These are phyloP conservation scores for Exophiala sideris DNA, from an alignment of 2,329 filamentous ascomycete genomes.

Conservation along the genomic window DNA sequence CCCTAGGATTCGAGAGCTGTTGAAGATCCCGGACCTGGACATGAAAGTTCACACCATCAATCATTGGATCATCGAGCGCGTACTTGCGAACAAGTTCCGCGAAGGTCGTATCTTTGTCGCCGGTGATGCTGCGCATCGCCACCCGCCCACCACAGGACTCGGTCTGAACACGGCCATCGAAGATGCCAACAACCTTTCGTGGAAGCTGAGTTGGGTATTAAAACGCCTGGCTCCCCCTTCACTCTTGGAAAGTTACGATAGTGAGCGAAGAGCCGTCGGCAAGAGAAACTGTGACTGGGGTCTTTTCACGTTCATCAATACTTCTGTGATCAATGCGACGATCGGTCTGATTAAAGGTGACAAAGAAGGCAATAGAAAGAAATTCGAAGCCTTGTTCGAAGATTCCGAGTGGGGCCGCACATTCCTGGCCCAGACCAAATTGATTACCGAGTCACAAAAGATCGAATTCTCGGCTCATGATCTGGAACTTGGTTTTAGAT, in stretches of 20 bases:
- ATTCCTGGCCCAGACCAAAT: neutral
- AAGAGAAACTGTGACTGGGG: slow-evolving; percentile 27
- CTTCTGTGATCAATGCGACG: slow-evolving; percentile 17
- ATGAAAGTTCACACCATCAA: slow-evolving; percentile 25
- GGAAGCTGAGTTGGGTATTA: slow-evolving; percentile 46
- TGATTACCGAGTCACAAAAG: neutral
- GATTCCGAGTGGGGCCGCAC: slow-evolving; percentile 11
- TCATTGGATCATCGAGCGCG: slow-evolving; percentile 19
- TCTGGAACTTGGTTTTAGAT: slow-evolving; percentile 29
- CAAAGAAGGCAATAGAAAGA: slow-evolving; percentile 10
- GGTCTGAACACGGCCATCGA: slow-evolving; percentile 58
- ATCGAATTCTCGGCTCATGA: slow-evolving; percentile 15
- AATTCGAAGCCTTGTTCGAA: slow-evolving; percentile 15
- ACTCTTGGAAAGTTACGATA: slow-evolving; percentile 40
- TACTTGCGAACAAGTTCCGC: slow-evolving; percentile 23
- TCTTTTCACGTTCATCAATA: slow-evolving; percentile 25
- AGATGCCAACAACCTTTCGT: slow-evolving; percentile 53
- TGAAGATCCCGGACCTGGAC: slow-evolving; percentile 21
- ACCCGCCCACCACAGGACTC: slow-evolving; percentile 54
- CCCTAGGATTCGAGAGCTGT: slow-evolving; percentile 14
- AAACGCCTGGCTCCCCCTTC: slow-evolving; percentile 20
- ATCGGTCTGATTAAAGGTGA: slow-evolving; percentile 22
- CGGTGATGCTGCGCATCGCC: slow-evolving; percentile 57
- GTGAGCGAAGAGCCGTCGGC: slow-evolving; percentile 36
- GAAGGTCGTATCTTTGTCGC: slow-evolving; percentile 34